Evolutionary conservation across 2,329 filamentous ascomycete genomes (phyloP).

Genomic region (Claviceps sp.): DNA sequence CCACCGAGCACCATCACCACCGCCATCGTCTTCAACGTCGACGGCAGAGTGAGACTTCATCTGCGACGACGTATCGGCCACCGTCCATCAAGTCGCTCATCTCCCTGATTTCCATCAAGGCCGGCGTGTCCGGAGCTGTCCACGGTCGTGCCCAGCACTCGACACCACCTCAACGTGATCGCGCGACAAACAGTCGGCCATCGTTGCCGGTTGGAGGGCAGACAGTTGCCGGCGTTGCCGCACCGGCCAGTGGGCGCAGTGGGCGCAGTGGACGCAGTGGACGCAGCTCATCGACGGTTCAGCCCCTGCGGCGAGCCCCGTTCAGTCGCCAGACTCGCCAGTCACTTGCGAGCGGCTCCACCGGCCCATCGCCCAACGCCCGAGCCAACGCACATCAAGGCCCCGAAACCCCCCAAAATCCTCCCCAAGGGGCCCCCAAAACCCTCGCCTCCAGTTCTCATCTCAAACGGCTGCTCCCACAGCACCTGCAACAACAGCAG

Average conservation of each 20-base stretch:
- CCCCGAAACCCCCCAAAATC: slow-evolving; percentile 5
- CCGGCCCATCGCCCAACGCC: slow-evolving; percentile 1
- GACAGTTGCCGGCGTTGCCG: not conserved
- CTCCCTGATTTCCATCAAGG: not conserved
- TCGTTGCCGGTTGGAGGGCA: not conserved
- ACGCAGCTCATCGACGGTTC: not conserved
- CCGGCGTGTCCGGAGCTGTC: not conserved
- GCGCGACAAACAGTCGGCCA: slow-evolving; percentile 17
- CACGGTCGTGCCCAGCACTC: not conserved
- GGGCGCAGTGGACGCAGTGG: not conserved
- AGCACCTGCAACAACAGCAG: slow-evolving; percentile 10
- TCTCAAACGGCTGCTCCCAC: slow-evolving; percentile 9
- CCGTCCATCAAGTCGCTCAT: not conserved
- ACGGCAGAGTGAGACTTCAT: not conserved
- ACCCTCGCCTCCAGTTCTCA: slow-evolving; percentile 1
- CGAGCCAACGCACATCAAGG: slow-evolving; percentile 9
- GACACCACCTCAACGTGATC: slow-evolving; percentile 7
- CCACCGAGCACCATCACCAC: not conserved
- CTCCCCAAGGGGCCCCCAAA: not conserved
- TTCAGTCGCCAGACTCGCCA: not conserved
- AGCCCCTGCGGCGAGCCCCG: not conserved
- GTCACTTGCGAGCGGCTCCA: not conserved
- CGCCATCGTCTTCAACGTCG: not conserved
- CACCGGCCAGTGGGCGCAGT: not conserved
- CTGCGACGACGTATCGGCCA: not conserved